Percentiles rank a stretch among this genome's conserved stretches.
Evolutionary conservation across 1,139 yeast genomes (phyloP).

Genomic region (Zygoascus hellenicus): DNA sequence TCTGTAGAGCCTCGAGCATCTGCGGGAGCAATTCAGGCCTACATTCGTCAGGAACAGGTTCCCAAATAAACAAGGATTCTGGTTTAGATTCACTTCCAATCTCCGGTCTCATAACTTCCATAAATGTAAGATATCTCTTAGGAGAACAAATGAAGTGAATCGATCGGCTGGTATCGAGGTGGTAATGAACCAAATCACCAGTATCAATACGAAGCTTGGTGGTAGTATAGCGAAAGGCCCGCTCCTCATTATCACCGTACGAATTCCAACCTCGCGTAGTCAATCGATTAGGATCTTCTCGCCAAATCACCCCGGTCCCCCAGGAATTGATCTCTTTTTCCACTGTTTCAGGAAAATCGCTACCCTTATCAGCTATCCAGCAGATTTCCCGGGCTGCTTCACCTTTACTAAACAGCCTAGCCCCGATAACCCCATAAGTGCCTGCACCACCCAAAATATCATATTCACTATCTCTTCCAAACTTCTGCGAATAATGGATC

Average conservation of each 20-base stretch:
- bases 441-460: slow-evolving; percentile 89
- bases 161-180: slow-evolving; percentile 37
- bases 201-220: slow-evolving; percentile 61
- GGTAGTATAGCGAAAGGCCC: slow-evolving; percentile 48
- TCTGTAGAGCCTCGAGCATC: slow-evolving; percentile 41
- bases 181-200: slow-evolving; percentile 44
- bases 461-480: slow-evolving; percentile 36
- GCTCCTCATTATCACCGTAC: slow-evolving; percentile 57
- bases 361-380: slow-evolving; percentile 75
- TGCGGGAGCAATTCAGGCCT: slow-evolving; percentile 41
- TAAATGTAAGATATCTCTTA: slow-evolving; percentile 47
- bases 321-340: slow-evolving; percentile 48
- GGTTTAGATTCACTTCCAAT: not conserved
- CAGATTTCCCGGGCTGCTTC: slow-evolving; percentile 36
- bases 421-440: slow-evolving; percentile 74
- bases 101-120: slow-evolving; percentile 32
- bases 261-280: slow-evolving; percentile 82
- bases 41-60: slow-evolving; percentile 81
- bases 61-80: slow-evolving; percentile 52
- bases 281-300: slow-evolving; percentile 46
- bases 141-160: slow-evolving; percentile 77
- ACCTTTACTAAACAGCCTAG: slow-evolving; percentile 41
- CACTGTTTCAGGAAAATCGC: slow-evolving; percentile 59
- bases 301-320: slow-evolving; percentile 54
- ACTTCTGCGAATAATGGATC: slow-evolving; percentile 47